phyloP scores from a whole-genome alignment of 108 stramenopile species.

The Cylindrotheca fusiformis region DNA sequence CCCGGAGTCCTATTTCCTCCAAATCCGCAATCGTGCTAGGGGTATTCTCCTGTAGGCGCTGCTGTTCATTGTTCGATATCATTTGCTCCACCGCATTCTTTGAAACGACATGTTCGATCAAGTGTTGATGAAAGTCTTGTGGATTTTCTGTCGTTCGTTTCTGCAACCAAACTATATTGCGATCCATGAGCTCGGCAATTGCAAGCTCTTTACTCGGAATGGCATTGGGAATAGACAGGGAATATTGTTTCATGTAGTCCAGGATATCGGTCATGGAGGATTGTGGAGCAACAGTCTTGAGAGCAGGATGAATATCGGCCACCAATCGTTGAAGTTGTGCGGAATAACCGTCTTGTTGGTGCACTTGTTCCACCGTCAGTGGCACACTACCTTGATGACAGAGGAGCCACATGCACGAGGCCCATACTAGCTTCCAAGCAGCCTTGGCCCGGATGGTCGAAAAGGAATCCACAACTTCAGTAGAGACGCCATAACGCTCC shows the following conservation, averaged over 20 bases:
- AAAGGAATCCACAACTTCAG: conserved; percentile 24
- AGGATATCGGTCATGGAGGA: background rate
- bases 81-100: conserved; percentile 1
- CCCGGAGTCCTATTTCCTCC: conserved; percentile 1
- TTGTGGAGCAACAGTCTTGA: conserved; percentile 13
- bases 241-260: conserved; percentile 50
- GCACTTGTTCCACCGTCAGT: conserved; percentile 48
- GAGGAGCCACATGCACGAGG: conserved; percentile 60
- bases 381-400: conserved; percentile 36
- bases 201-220: conserved; percentile 52
- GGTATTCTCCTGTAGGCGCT: background rate
- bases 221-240: conserved; percentile 53
- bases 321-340: conserved; percentile 37
- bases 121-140: conserved; percentile 30
- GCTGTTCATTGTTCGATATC: background rate
- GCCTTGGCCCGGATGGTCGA: conserved; percentile 27
- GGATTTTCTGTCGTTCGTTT: background rate
- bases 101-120: conserved; percentile 31
- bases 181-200: conserved; percentile 44
- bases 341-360: conserved; percentile 18
- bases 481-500: conserved; percentile 33
- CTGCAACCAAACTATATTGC: conserved; percentile 48
- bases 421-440: conserved; percentile 57
- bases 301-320: conserved; percentile 49
- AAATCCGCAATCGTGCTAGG: background rate